A percentile compares a stretch with the other conserved stretches of the same genome.
Conservation (phyloP, 768 basidiomycete species). For the Neoboletus magnificus region DNA sequence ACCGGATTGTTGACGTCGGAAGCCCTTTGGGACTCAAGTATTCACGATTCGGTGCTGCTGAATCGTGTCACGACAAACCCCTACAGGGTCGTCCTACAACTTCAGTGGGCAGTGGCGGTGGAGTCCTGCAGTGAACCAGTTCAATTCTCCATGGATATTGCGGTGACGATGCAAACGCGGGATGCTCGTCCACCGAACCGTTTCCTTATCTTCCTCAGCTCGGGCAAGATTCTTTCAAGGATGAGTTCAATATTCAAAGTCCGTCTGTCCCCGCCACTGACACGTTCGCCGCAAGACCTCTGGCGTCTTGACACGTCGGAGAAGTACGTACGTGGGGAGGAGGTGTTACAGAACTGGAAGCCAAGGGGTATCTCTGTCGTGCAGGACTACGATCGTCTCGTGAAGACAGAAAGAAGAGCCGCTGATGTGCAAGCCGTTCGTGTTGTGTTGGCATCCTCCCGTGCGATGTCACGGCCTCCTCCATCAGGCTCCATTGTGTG, state of each 20-base stretch:
- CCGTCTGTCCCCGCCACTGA: constrained; percentile 76
- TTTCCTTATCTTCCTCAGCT: constrained; percentile 71
- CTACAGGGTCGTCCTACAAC: constrained; percentile 76
- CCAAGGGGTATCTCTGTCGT: constrained; percentile 86
- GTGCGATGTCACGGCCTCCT: constrained; percentile 41
- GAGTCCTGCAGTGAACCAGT: constrained; percentile 82
- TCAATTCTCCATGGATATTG: constrained; percentile 85
- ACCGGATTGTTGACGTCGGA: constrained; percentile 66
- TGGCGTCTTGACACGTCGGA: constrained; percentile 95
- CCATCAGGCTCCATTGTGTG: constrained; percentile 54
- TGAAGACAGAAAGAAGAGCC: constrained; percentile 65
- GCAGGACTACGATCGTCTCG: constrained; percentile 77
- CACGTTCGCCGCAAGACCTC: constrained; percentile 82
- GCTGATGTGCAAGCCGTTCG: constrained; percentile 91
- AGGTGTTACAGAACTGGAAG: constrained; percentile 77
- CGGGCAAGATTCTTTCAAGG: constrained; percentile 72
- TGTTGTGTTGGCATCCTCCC: constrained; percentile 61
- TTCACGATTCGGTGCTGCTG: constrained; percentile 81
- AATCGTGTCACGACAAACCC: constrained; percentile 79
- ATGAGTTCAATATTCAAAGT: constrained; percentile 84
- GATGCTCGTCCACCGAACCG: constrained; percentile 83
- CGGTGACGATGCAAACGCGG: constrained; percentile 77
- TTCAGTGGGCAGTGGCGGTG: constrained; percentile 77
- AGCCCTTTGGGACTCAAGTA: constrained; percentile 90
- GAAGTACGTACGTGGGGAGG: constrained; percentile 94